Percentiles rank a stretch among this genome's conserved stretches.
phyloP scores from a whole-genome alignment of 768 basidiomycete species.

The Leucogyrophana mollusca region DNA sequence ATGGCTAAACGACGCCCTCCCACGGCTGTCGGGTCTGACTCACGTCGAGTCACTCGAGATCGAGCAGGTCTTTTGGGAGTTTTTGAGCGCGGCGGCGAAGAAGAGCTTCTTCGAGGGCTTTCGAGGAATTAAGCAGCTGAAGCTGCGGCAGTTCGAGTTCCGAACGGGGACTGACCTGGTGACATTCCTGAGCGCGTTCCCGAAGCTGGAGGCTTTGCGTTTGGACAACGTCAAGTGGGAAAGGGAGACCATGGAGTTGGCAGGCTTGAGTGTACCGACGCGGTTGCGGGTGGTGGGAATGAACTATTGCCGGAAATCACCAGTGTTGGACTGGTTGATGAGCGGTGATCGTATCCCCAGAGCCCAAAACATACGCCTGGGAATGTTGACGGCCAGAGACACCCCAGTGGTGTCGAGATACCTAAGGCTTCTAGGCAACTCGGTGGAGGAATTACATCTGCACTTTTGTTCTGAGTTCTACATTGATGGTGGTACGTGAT shows the following conservation, averaged over 20 bases:
- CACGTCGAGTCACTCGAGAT: constrained; percentile 23
- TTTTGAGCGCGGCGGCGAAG: constrained; percentile 26
- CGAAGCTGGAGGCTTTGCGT: constrained; percentile 22
- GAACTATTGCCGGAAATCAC: background rate
- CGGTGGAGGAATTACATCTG: background rate
- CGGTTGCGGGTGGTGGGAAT: too few relatives aligned
- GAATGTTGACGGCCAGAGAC: background rate
- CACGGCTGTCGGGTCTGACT: constrained; percentile 16
- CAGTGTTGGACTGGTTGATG: background rate
- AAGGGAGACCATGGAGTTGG: background rate
- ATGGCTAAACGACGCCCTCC: constrained; percentile 29
- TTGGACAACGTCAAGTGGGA: constrained; percentile 8
- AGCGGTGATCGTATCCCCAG: background rate
- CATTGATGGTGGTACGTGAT: background rate
- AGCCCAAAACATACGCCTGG: background rate
- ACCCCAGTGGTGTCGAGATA: background rate
- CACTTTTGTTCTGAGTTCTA: background rate
- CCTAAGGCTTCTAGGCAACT: background rate
- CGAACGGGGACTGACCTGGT: constrained; percentile 25
- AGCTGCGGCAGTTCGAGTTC: constrained; percentile 24
- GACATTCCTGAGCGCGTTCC: constrained; percentile 24
- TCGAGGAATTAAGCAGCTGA: constrained; percentile 16
- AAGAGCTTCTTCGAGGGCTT: constrained; percentile 23
- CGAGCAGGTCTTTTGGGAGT: constrained; percentile 32
- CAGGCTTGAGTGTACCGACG: too few relatives aligned